phyloP scores from a whole-genome alignment of 164 flowering plant species.

The Nymphaea colorata region DNA sequence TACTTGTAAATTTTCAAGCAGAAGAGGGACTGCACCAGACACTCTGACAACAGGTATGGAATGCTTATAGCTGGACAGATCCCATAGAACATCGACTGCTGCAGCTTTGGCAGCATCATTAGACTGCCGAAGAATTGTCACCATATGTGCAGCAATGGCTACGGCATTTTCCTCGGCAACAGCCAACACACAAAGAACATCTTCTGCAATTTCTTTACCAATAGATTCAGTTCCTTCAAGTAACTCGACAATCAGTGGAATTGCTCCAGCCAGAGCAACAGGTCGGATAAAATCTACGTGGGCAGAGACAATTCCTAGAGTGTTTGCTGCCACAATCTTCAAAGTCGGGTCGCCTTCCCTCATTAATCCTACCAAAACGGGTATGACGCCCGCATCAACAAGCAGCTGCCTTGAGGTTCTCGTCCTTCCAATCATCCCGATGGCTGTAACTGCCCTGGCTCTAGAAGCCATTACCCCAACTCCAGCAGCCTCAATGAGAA shows the following conservation, averaged over 20 bases:
- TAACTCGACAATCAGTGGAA: slow-evolving; percentile 37
- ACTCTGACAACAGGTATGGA: slow-evolving; percentile 18
- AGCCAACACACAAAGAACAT: slow-evolving; percentile 39
- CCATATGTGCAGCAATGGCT: slow-evolving; percentile 25
- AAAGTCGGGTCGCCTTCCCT: slow-evolving; percentile 22
- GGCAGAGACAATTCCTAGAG: slow-evolving; percentile 35
- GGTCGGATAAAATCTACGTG: slow-evolving; percentile 30
- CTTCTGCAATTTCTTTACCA: slow-evolving; percentile 44
- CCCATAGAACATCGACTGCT: slow-evolving; percentile 53
- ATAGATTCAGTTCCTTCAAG: slow-evolving; percentile 25
- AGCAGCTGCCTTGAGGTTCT: slow-evolving; percentile 24
- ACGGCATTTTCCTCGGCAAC: slow-evolving; percentile 38
- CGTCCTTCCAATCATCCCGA: slow-evolving; percentile 34
- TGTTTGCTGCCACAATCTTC: slow-evolving; percentile 35
- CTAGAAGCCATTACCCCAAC: slow-evolving; percentile 38
- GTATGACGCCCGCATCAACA: slow-evolving; percentile 34
- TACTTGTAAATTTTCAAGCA: slow-evolving; percentile 30
- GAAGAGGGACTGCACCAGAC: slow-evolving; percentile 35
- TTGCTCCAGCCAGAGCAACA: slow-evolving; percentile 42
- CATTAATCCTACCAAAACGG: slow-evolving; percentile 26
- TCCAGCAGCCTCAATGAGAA: slow-evolving; percentile 32
- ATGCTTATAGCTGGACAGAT: slow-evolving; percentile 35
- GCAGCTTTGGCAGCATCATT: slow-evolving; percentile 30
- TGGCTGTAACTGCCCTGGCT: slow-evolving; percentile 43
- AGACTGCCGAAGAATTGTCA: slow-evolving; percentile 30